Percentiles rank a stretch among this genome's conserved stretches.
These are phyloP conservation scores for Xylaria acuta DNA, from an alignment of 495 filamentous ascomycete genomes.

Conservation along the genomic window DNA sequence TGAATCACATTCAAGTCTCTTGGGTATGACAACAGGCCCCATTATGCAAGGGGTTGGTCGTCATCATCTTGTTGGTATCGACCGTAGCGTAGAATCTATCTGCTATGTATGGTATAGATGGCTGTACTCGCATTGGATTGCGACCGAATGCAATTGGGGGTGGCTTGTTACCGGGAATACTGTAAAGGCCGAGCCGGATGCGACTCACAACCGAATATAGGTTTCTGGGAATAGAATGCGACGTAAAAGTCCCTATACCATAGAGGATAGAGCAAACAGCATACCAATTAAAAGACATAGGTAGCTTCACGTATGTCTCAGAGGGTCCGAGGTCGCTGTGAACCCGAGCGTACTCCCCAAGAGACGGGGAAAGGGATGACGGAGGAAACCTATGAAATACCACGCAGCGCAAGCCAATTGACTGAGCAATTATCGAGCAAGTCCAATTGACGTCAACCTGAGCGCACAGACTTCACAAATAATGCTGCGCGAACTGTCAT, in stretches of 20 bases:
- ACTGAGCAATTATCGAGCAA: background rate
- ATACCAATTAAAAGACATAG: background rate
- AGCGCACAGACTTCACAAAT: conserved; percentile 4
- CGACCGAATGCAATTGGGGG: conserved; percentile 13
- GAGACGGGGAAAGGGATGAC: background rate
- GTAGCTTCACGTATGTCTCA: conserved; percentile 17
- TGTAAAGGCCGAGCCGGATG: conserved; percentile 14
- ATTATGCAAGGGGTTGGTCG: conserved; percentile 41
- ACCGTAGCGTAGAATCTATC: conserved; percentile 17
- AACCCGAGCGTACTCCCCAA: background rate
- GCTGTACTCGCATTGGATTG: conserved; percentile 14
- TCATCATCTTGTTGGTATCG: conserved; percentile 18
- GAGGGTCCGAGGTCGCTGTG: conserved; percentile 16
- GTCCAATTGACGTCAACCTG: conserved; percentile 19
- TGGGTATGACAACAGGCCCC: conserved; percentile 39
- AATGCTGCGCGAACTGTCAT: conserved; percentile 1
- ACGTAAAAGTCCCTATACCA: conserved; percentile 2
- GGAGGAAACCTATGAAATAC: background rate
- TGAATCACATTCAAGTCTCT: conserved; percentile 33
- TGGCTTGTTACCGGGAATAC: conserved; percentile 21
- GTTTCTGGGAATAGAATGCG: conserved; percentile 7
- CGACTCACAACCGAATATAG: conserved; percentile 20
- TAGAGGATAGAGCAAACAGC: background rate
- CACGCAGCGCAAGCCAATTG: conserved; percentile 1
- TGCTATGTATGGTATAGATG: conserved; percentile 14